Conservation (phyloP, 169 alveolate species). For the Eimeria tenella region DNA sequence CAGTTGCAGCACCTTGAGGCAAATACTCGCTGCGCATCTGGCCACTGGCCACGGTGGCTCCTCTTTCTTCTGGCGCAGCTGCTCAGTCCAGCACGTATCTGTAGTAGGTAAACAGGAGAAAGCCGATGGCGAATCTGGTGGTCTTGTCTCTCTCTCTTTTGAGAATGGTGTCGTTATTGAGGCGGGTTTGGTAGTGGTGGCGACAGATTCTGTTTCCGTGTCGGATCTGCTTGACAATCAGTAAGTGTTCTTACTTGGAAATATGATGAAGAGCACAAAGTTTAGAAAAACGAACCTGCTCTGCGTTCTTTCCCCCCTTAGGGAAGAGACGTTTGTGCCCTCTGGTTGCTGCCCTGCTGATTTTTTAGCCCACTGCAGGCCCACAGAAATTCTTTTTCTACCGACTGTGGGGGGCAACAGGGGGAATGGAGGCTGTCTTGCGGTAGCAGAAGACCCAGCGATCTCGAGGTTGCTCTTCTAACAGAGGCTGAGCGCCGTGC, state of each 20-base stretch:
- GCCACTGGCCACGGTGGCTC: neutral
- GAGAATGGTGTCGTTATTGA: conserved; percentile 6
- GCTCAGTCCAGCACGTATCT: neutral
- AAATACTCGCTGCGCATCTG: neutral
- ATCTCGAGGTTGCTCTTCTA: conserved; percentile 8
- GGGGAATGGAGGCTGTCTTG: neutral
- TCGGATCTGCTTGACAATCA: neutral
- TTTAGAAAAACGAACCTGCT: too few species aligned
- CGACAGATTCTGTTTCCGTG: neutral
- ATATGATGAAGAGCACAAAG: too few species aligned
- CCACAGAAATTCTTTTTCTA: neutral
- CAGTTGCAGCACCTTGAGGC: neutral
- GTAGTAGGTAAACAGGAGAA: neutral
- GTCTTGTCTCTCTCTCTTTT: neutral
- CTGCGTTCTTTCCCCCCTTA: neutral
- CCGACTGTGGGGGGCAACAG: neutral
- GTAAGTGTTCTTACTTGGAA: neutral
- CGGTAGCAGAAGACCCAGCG: conserved; percentile 1
- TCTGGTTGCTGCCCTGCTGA: neutral
- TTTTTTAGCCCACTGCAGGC: neutral
- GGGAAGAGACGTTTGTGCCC: neutral
- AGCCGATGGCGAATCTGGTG: neutral
- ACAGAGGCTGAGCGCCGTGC: neutral
- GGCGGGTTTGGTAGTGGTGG: conserved; percentile 14
- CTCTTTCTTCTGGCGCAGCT: neutral